These are phyloP conservation scores for Monilinia laxa DNA, from an alignment of 2,329 filamentous ascomycete species.

Conservation along the genomic window DNA sequence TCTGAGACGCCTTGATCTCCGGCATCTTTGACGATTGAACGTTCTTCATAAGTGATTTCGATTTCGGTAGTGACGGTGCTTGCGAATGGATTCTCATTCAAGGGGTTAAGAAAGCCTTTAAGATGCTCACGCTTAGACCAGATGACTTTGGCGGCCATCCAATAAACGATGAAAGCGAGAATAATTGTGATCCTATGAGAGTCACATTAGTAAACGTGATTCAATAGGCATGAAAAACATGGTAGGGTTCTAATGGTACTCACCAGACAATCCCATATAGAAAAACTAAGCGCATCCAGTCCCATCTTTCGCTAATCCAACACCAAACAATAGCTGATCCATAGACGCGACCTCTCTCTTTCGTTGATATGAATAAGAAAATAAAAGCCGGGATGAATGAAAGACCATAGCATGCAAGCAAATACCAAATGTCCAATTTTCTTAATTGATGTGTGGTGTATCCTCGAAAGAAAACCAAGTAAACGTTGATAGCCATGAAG, in stretches of 20 bases:
- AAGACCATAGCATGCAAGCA: constrained; percentile 52
- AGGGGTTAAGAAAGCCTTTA: constrained; percentile 53
- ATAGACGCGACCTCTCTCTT: constrained; percentile 32
- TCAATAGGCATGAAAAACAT: constrained; percentile 30
- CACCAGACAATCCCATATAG: constrained; percentile 72
- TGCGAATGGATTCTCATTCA: constrained; percentile 47
- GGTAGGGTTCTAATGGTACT: neutral
- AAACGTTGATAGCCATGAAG: constrained; percentile 60
- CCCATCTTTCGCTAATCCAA: constrained; percentile 67
- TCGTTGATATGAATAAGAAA: constrained; percentile 51
- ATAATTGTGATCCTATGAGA: constrained; percentile 50
- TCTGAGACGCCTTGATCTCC: constrained; percentile 30
- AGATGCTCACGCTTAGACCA: constrained; percentile 61
- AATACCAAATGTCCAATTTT: constrained; percentile 54
- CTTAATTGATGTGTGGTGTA: constrained; percentile 51
- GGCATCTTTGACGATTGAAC: constrained; percentile 22
- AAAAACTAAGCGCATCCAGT: constrained; percentile 67
- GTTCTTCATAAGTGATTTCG: constrained; percentile 51
- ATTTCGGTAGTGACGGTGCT: constrained; percentile 25
- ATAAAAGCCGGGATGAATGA: constrained; percentile 52
- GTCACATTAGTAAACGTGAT: constrained; percentile 2
- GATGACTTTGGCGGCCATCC: constrained; percentile 62
- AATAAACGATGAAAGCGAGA: constrained; percentile 62
- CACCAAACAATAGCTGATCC: constrained; percentile 65
- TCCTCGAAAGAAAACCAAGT: constrained; percentile 55